Percentiles rank a stretch among this genome's conserved stretches.
phyloP scores from a whole-genome alignment of 768 basidiomycete genomes.

The Trametes villosa region DNA sequence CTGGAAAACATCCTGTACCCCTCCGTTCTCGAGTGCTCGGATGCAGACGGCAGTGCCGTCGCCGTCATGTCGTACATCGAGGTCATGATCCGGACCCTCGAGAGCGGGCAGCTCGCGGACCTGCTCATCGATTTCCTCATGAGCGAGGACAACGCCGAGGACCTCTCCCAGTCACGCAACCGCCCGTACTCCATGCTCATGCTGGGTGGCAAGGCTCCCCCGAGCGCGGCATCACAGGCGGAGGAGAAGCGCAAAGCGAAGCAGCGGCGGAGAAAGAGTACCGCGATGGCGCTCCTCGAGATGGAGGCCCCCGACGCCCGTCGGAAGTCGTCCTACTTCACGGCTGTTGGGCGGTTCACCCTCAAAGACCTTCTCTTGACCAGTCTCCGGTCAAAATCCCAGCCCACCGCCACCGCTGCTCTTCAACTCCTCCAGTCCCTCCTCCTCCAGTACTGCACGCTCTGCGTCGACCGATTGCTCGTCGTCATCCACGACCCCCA shows the following conservation, averaged over 20 bases:
- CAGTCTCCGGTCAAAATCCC: slow-evolving; percentile 71
- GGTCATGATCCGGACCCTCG: slow-evolving; percentile 78
- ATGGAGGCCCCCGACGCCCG: slow-evolving; percentile 78
- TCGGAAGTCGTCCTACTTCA: slow-evolving; percentile 80
- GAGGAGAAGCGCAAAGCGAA: slow-evolving; percentile 48
- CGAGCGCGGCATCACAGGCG: slow-evolving; percentile 35
- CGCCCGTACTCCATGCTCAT: slow-evolving; percentile 47
- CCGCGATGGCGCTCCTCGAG: slow-evolving; percentile 89
- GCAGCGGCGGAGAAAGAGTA: slow-evolving; percentile 72
- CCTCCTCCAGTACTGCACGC: slow-evolving; percentile 66
- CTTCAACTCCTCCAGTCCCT: slow-evolving; percentile 82
- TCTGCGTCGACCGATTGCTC: slow-evolving; percentile 70
- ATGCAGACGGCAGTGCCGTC: slow-evolving; percentile 91
- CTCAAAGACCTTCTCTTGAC: slow-evolving; percentile 86
- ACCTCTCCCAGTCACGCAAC: slow-evolving; percentile 51
- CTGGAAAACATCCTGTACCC: slow-evolving; percentile 93
- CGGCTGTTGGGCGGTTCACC: slow-evolving; percentile 86
- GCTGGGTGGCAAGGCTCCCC: slow-evolving; percentile 41
- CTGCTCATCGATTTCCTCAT: slow-evolving; percentile 79
- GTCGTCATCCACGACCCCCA: slow-evolving; percentile 67
- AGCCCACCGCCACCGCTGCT: slow-evolving; percentile 72
- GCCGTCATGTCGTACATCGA: slow-evolving; percentile 97
- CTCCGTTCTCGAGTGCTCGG: slow-evolving; percentile 91
- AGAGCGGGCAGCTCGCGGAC: slow-evolving; percentile 67
- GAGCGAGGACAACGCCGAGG: slow-evolving; percentile 78